These are phyloP conservation scores for Candolleomyces aberdarensis DNA, from an alignment of 768 basidiomycete species.

Conservation along the genomic window DNA sequence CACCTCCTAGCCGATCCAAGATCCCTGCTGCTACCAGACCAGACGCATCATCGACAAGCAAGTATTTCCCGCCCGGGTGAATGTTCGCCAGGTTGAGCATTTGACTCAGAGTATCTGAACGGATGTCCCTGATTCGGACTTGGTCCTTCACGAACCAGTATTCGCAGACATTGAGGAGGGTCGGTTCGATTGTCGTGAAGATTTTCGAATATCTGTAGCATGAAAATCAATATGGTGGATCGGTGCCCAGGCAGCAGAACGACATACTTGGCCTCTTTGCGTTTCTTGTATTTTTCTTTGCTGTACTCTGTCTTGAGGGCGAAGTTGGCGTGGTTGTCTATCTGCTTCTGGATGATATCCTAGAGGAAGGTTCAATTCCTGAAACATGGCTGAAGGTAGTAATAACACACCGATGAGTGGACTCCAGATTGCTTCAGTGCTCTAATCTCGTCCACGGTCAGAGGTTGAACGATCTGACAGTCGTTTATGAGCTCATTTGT, in stretches of 20 bases:
- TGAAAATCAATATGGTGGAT: constrained; percentile 2
- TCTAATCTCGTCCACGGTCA: constrained; percentile 83
- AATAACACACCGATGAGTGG: constrained; percentile 61
- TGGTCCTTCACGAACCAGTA: constrained; percentile 90
- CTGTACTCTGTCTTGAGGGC: constrained; percentile 96
- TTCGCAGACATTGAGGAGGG: constrained; percentile 80
- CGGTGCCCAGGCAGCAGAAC: background rate
- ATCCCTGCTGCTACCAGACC: constrained; percentile 85
- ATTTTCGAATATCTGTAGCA: constrained; percentile 73
- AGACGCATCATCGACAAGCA: constrained; percentile 90
- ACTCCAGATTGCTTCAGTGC: constrained; percentile 77
- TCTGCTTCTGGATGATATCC: constrained; percentile 95
- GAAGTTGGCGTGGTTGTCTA: constrained; percentile 89
- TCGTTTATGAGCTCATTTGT: constrained; percentile 97
- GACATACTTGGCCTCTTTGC: constrained; percentile 93
- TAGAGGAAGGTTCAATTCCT: constrained; percentile 29
- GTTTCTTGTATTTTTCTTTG: constrained; percentile 96
- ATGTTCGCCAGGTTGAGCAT: constrained; percentile 82
- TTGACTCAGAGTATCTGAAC: constrained; percentile 86
- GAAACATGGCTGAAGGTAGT: constrained; percentile 8
- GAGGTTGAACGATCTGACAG: constrained; percentile 75
- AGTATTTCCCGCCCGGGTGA: constrained; percentile 79
- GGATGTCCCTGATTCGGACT: constrained; percentile 74
- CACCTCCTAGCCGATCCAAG: constrained; percentile 84
- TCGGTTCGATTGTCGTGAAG: constrained; percentile 86